Evolutionary conservation across 345 rosid species (phyloP).

Genomic region (Trapa incisa): DNA sequence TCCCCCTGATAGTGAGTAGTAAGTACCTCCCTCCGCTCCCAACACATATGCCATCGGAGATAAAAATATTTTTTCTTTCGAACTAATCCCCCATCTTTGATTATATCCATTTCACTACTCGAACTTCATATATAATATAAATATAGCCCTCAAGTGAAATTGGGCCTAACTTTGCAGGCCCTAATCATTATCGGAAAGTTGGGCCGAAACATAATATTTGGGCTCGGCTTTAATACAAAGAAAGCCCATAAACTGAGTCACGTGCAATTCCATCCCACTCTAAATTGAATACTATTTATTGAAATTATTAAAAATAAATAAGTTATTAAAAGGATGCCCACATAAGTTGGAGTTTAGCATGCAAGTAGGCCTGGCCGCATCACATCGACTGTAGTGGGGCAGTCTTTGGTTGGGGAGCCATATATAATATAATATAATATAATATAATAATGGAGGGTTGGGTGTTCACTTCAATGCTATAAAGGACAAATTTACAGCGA

Average conservation of each 20-base stretch:
- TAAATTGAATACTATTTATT: no score
- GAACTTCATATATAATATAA: neutral
- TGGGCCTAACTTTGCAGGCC: neutral
- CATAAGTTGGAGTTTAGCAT: no score
- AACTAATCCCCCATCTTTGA: neutral
- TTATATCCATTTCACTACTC: neutral
- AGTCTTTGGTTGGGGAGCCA: no score
- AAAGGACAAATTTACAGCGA: neutral
- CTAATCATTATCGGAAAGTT: neutral
- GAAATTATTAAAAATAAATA: no score
- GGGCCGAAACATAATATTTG: neutral
- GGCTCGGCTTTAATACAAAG: neutral
- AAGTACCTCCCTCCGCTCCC: no score
- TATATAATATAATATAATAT: no score
- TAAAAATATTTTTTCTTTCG: neutral
- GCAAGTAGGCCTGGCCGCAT: no score
- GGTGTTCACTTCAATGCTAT: no score
- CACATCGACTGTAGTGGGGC: no score
- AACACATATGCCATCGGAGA: neutral
- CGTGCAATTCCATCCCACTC: no score
- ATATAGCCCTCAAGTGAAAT: neutral
- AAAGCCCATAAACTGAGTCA: neutral
- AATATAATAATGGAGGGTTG: neutral
- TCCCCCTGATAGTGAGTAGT: neutral
- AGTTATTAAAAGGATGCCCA: no score